Evolutionary conservation across 2,329 filamentous ascomycete genomes (phyloP), one percentile per base, ranked within the genome.

Genomic region (Aspergillus melleus): DNA sequence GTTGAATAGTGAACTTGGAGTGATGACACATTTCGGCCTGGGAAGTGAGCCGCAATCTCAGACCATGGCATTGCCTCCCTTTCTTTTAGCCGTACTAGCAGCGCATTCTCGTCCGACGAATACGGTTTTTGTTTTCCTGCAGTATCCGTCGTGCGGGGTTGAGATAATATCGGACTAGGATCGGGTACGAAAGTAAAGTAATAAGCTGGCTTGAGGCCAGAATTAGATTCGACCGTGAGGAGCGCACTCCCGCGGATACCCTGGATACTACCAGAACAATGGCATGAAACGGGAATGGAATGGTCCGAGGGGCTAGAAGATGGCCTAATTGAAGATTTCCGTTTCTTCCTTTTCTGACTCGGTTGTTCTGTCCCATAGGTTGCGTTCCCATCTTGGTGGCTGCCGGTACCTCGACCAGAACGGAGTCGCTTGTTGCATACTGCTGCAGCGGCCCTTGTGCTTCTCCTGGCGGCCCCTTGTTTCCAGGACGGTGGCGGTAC

Each of bases 1-100:
- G 59, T 65, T 54, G 42, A 65, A 61, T 65, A 61, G 42, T 65
- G 44, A 12, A 63, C 63, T 63, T 63, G 30, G 12, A 60, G 57
- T 19, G 54, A 63, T 58, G 32, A 61, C 58, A 16, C 19, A 49
- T 61, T 61, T 61, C 61, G 54, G n/a, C 49, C 61, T 50, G 19
- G 61, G 50, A 65, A 65, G 56, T 63, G 20, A 56, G 29, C 47
- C 20, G 51, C 54, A 59, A 63, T 65, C 57, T 63, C 42, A 42
- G 58, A 54, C 58, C 19, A 65, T 55, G 29, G 50, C 12, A 65
- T 60, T 60, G 22, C 56, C 63, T 65, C 61, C 55, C 55, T 60
- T 65, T 63, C 56, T 55, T 61, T 65, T 22, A 61, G 56, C 51
- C 51, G 56, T n/a, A 65, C 57, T 1, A 65, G 56, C 16, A 65